Base-by-base conservation (phyloP, 768 basidiomycete species). In the button mushroom (Agaricus bisporus) region DNA sequence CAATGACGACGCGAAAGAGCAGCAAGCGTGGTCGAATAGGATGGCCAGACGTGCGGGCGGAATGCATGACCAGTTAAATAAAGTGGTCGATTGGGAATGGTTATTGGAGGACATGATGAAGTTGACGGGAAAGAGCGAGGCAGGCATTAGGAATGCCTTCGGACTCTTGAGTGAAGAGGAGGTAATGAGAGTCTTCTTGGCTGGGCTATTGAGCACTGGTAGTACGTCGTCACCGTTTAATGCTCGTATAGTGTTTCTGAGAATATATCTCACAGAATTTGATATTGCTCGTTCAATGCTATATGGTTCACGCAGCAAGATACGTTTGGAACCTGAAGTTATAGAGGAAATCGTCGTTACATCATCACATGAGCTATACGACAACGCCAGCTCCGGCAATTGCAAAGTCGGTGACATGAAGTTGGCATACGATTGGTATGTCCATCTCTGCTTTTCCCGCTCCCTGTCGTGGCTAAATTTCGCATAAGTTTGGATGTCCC, bases 401-500 rank as follows among this genome's bases (percentile, higher is more conserved):
- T 86, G 93, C 64, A 90, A 91, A 60, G 77, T 80, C 36, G 95
- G 95, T 4, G 92, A 95, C 48, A 98, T 99, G 95, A 95, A 93
- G 66, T 74, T 92, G 46, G 97, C 97, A 1, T 95, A 95, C 67
- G 91, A 95, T 54, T 98, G 97, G 95, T 97, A 66, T 57, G 63
- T 54, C n/a, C 4, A 56, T 62, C 58, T 55, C 17, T 46, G 29
- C 28, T 43, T 48, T 48, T 37, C 26, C 35, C 32, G 11, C 10
- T 9, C 35, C 29, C 32, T 51, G 54, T 60, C 4, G 15, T 37
- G 15, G 36, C 15, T 45, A 15, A 49, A 17, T 18, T n/a, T 38
- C 29, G 5, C 49, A 51, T 0, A 62, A 98, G 95, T 61, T 75
- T 98, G 50, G 74, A 84, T 47, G 88, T 98, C 11, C 83, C 89